A percentile compares a stretch with the other conserved stretches of the same genome.
Conservation (phyloP, 129 eudicot genomes). For the Glebionis coronaria region DNA sequence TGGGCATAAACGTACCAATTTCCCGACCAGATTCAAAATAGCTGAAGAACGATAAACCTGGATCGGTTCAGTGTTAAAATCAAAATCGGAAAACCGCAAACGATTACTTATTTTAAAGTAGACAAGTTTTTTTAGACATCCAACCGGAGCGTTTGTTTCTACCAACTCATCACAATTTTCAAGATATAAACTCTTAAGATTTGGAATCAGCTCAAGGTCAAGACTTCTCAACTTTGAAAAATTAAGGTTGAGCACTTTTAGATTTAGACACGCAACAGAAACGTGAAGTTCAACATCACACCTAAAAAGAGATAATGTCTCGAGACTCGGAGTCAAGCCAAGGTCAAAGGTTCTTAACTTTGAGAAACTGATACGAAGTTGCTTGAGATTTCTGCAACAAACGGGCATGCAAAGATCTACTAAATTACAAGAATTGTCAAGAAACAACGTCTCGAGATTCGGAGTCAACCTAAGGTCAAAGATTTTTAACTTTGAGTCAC, state of each 20-base stretch:
- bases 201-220: not conserved
- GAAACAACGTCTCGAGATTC: no score
- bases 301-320: not conserved
- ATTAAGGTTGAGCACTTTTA: not conserved
- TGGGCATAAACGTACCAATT: no score
- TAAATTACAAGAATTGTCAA: no score
- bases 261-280: not conserved
- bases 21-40: not conserved
- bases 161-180: not conserved
- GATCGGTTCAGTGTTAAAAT: not conserved
- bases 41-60: not conserved
- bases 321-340: no score
- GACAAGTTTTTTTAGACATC: not conserved
- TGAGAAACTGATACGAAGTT: no score
- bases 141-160: not conserved
- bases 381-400: no score
- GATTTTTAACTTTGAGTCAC: no score
- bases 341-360: no score
- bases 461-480: no score
- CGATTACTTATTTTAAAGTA: not conserved
- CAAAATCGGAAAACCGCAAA: not conserved
- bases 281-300: constrained; percentile 1
- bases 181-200: not conserved
- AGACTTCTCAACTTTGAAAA: not conserved
- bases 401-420: no score